phyloP scores from a whole-genome alignment of 208 protist species.

The Leishmania major region DNA sequence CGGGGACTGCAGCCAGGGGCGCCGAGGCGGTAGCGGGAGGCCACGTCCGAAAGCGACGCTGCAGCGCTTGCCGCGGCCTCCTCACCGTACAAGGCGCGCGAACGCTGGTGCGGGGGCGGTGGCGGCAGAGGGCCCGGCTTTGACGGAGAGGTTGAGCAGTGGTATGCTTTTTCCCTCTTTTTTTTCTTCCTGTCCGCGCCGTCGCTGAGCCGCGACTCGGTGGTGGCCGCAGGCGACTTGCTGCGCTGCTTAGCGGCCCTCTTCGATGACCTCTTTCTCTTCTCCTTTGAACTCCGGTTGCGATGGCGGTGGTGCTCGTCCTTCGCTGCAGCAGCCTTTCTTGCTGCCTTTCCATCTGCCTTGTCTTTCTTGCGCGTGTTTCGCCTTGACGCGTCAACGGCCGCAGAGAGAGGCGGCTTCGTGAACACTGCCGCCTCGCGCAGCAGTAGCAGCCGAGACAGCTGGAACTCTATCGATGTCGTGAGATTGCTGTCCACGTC shows the following conservation, averaged over 20 bases:
- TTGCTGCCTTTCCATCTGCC: background rate
- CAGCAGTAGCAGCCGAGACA: slow-evolving; percentile 22
- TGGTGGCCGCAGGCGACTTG: background rate
- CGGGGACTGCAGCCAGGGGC: background rate
- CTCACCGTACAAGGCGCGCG: background rate
- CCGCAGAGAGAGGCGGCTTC: background rate
- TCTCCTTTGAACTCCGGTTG: background rate
- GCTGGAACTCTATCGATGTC: slow-evolving; percentile 34
- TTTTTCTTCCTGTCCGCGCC: slow-evolving; percentile 7
- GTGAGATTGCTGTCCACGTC: slow-evolving; percentile 31
- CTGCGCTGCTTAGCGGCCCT: background rate
- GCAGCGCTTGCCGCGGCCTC: background rate
- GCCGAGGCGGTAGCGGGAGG: background rate
- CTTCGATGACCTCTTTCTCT: background rate
- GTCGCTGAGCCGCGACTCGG: background rate
- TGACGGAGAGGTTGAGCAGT: slow-evolving; percentile 1
- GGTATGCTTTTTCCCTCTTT: slow-evolving; percentile 15
- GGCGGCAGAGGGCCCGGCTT: slow-evolving; percentile 8
- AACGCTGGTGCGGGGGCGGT: background rate
- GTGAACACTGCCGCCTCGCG: slow-evolving; percentile 10
- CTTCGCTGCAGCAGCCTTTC: background rate
- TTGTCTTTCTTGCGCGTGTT: background rate
- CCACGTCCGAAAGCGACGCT: background rate
- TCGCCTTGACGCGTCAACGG: background rate
- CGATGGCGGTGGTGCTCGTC: slow-evolving; percentile 3